Evolutionary conservation across 495 filamentous ascomycete species (phyloP).

Genomic region (Penicilliopsis zonata): DNA sequence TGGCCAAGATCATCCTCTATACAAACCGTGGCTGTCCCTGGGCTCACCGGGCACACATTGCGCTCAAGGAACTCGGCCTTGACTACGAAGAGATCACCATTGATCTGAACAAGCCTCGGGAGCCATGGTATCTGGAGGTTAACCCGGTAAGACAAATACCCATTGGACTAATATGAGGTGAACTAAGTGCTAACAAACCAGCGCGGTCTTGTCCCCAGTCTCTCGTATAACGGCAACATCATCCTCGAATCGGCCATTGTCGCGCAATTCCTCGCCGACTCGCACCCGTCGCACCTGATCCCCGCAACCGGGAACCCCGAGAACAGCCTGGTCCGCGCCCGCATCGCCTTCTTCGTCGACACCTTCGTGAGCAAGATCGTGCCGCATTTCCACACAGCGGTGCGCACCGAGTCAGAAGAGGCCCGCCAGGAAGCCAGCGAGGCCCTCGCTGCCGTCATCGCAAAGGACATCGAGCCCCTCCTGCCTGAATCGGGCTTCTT

Average conservation of each 20-base stretch:
- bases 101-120: slow-evolving; percentile 58
- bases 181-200: slow-evolving; percentile 10
- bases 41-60: slow-evolving; percentile 74
- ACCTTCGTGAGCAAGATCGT: slow-evolving; percentile 55
- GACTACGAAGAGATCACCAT: slow-evolving; percentile 73
- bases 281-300: slow-evolving; percentile 36
- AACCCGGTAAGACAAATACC: slow-evolving; percentile 46
- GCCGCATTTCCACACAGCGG: slow-evolving; percentile 25
- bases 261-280: slow-evolving; percentile 60
- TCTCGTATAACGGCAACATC: slow-evolving; percentile 60
- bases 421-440: slow-evolving; percentile 22
- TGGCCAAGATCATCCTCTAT: slow-evolving; percentile 52
- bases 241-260: slow-evolving; percentile 67
- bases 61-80: slow-evolving; percentile 57
- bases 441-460: slow-evolving; percentile 36
- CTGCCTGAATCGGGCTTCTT: slow-evolving; percentile 57
- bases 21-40: slow-evolving; percentile 70
- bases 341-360: slow-evolving; percentile 66
- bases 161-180: not conserved
- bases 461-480: slow-evolving; percentile 66
- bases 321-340: slow-evolving; percentile 50
- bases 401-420: slow-evolving; percentile 15
- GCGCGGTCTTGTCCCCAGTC: slow-evolving; percentile 64
- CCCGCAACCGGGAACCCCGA: slow-evolving; percentile 20
- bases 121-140: slow-evolving; percentile 72